Percentiles rank a stretch among this genome's conserved stretches.
phyloP scores from a whole-genome alignment of 345 rosid genomes.

The Bruguiera sexangula region DNA sequence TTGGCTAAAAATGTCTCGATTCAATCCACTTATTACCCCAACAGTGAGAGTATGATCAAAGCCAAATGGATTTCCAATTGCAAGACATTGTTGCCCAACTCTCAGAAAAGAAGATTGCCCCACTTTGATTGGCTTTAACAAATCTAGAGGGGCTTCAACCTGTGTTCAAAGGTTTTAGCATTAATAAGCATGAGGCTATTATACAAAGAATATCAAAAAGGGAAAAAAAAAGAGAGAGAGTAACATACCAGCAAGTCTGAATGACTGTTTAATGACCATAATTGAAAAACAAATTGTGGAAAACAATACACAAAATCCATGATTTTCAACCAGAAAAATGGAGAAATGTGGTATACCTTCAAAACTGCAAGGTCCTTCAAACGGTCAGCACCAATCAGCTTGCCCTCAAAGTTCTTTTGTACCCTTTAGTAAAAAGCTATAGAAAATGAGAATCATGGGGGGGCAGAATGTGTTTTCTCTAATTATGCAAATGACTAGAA shows the following conservation, averaged over 20 bases:
- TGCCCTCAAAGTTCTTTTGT: constrained; percentile 91
- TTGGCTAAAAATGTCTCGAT: constrained; percentile 86
- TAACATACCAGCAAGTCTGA: background rate
- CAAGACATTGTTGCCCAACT: constrained; percentile 93
- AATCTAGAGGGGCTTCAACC: constrained; percentile 81
- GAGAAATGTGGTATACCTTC: constrained; percentile 36
- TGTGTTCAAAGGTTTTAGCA: constrained; percentile 24
- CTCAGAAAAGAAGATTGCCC: constrained; percentile 72
- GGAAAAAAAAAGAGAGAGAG: background rate
- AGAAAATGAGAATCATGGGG: constrained; percentile 4
- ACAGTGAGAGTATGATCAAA: constrained; percentile 94
- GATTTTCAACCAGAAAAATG: background rate
- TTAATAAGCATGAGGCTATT: background rate
- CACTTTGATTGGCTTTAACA: constrained; percentile 70
- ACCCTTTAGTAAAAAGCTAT: constrained; percentile 43
- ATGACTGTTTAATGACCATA: background rate
- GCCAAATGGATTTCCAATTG: constrained; percentile 97
- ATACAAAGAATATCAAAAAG: background rate
- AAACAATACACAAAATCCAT: background rate
- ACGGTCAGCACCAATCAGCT: constrained; percentile 86
- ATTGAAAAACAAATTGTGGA: background rate
- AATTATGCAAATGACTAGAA: background rate
- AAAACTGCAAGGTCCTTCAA: constrained; percentile 92
- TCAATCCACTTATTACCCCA: constrained; percentile 90
- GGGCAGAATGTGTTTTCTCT: background rate